Evolutionary conservation across 2,329 filamentous ascomycete genomes (phyloP), one percentile per base, ranked within the genome.

Genomic region (Aureobasidium subglaciale): DNA sequence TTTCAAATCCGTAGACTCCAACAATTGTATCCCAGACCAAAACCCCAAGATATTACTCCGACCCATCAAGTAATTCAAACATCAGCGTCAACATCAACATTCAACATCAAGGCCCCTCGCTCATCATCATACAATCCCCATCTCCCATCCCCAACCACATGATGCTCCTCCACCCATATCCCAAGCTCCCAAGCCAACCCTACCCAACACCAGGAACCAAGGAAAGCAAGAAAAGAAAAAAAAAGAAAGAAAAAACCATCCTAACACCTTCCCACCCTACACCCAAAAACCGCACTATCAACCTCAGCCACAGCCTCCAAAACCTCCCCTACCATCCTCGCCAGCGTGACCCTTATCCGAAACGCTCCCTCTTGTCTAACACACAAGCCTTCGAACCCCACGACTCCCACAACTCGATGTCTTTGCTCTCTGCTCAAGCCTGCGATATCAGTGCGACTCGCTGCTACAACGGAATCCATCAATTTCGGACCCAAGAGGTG

Each of bases 251-350:
- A 10, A 11, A 22, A 48, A 20, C 13, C 18, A 54, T 34, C 29
- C 35, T 54, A 2, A 35, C 37, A 40, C 4, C 43, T 9, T 13
- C 24, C 15, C 50, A 29, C 13, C 50, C 50, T 16, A 9, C 16
- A 37, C 18, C 37, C 35, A 15, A 54, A 54, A 16, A 38, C 50
- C 13, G 7, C 29, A 27, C 35, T 42, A 5, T 54, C 50, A 11
- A 54, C 50, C 27, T 54, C 37, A 7, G 37, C 50, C 29, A 54
- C 38, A n/a, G 37, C 27, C 29, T 54, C 50, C 30, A 22, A 54
- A 3, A 41, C 50, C 25, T 54, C 50, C 18, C 50, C 50, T 11
- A 20, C 15, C 38, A 54, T 35, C 27, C 24, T 25, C n/a, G 38
- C 50, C 11, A 54, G 15, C 1, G 50, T 54, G n/a, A 54, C 27